These are phyloP conservation scores for Xylaria sp. DNA, from an alignment of 2,329 filamentous ascomycete genomes.

Conservation along the genomic window DNA sequence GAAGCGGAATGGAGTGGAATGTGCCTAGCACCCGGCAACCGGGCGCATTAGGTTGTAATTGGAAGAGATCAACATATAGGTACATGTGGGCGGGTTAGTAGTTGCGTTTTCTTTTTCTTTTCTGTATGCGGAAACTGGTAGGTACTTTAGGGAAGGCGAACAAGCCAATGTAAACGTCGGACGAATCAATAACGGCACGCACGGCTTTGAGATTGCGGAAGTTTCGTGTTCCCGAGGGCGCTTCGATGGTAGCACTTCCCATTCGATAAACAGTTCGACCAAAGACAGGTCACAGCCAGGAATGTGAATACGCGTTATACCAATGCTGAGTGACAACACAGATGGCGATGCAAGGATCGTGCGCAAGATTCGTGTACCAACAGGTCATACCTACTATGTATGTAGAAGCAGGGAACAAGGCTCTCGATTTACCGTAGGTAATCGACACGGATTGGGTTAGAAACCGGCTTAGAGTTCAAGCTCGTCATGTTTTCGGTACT, in stretches of 20 bases:
- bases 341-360: slow-evolving; percentile 17
- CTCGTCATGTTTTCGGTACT: slow-evolving; percentile 26
- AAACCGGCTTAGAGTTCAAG: slow-evolving; percentile 9
- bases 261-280: slow-evolving; percentile 6
- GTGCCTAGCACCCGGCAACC: slow-evolving; percentile 4
- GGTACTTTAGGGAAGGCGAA: neutral
- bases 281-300: neutral
- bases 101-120: slow-evolving; percentile 2
- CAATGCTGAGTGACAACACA: slow-evolving; percentile 14
- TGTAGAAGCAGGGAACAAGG: slow-evolving; percentile 1
- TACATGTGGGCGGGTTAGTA: neutral
- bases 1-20: slow-evolving; percentile 21
- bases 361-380: neutral
- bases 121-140: slow-evolving; percentile 17
- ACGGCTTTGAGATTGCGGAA: slow-evolving; percentile 5
- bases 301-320: neutral
- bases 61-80: neutral
- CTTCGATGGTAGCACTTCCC: neutral
- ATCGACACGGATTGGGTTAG: neutral
- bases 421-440: neutral
- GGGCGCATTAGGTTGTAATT: slow-evolving; percentile 1
- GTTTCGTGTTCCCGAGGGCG: slow-evolving; percentile 15
- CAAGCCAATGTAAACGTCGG: neutral
- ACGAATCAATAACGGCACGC: neutral
- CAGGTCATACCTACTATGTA: too few species aligned